Evolutionary conservation across 208 protist species (phyloP), one percentile per base, ranked within the genome.

Genomic region (Porcisia deanei): DNA sequence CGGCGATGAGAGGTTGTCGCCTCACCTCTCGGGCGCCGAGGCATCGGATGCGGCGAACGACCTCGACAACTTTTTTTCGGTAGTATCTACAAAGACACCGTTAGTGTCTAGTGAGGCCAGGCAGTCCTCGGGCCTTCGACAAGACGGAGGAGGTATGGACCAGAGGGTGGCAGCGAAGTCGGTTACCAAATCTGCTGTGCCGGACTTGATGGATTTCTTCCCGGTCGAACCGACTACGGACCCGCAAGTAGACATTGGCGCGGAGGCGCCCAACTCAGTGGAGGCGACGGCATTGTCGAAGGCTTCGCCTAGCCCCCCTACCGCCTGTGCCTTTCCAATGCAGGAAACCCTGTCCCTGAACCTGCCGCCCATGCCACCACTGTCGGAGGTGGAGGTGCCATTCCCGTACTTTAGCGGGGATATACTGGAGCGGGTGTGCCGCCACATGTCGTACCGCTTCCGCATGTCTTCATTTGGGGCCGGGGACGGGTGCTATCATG

Each of bases 361-460:
- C 20, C 20, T 71, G 71, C 58, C 25, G 60, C 45, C 41, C 59
- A 39, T 39, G 60, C 68, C 73, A 59, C 71, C 79, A 1, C 61
- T 58, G 1, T 30, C 75, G 3, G 64, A 75, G 71, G 71, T 95
- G 22, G 89, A 94, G 78, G 58, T 96, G 0, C 88, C 86, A 6
- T 93, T 96, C 83, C 89, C 89, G 18, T 92, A 94, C 78, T 88
- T 92, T 49, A 86, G 80, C 2, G 84, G 87, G 10, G 85, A 88
- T 25, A 82, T 94, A 52, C 66, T 96, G 6, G 76, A 88, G 75
- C 85, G 83, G 20, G 83, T 93, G 49, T 92, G 88, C 73, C 76
- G 72, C n/a, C 92, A 96, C 82, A 96, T 96, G 90, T 87, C 85
- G 22, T 94, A 93, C 64, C 86, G 86, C 67, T 94, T 81, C 68